phyloP scores from a whole-genome alignment of 192 early-diverging fungal species.

The Coemansia sp. region DNA sequence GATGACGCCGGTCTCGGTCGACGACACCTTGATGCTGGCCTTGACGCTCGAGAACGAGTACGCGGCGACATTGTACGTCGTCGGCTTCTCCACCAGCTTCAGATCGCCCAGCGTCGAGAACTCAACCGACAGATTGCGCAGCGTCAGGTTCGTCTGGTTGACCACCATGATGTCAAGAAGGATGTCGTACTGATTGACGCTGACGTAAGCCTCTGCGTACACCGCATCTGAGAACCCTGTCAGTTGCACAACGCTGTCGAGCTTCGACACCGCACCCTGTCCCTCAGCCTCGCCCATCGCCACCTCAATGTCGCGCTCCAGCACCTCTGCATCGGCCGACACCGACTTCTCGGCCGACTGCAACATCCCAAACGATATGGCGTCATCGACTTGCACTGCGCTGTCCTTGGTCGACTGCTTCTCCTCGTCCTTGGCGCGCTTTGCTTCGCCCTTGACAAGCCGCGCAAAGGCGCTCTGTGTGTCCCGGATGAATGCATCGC shows the following conservation, averaged over 20 bases:
- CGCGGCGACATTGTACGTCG: slow-evolving; percentile 83
- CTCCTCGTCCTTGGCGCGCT: slow-evolving; percentile 61
- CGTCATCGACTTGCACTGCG: slow-evolving; percentile 85
- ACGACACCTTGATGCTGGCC: slow-evolving; percentile 98
- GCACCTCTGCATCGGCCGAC: slow-evolving; percentile 64
- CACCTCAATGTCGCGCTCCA: slow-evolving; percentile 88
- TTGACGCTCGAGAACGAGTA: slow-evolving; percentile 94
- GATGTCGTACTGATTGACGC: slow-evolving; percentile 97
- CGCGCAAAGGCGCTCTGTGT: slow-evolving; percentile 63
- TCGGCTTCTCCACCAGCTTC: slow-evolving; percentile 94
- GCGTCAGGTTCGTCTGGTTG: slow-evolving; percentile 92
- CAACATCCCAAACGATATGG: slow-evolving; percentile 85
- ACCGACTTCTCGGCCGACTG: slow-evolving; percentile 63
- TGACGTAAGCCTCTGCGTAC: slow-evolving; percentile 98
- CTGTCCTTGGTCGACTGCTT: slow-evolving; percentile 26
- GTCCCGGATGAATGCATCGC: slow-evolving; percentile 63
- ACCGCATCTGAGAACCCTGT: slow-evolving; percentile 98
- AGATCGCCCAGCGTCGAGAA: slow-evolving; percentile 98
- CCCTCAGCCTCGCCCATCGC: slow-evolving; percentile 78
- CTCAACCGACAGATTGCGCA: slow-evolving; percentile 97
- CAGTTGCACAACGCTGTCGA: slow-evolving; percentile 92
- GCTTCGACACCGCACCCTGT: slow-evolving; percentile 80
- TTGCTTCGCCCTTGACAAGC: slow-evolving; percentile 58
- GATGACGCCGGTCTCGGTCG: slow-evolving; percentile 97
- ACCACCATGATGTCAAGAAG: slow-evolving; percentile 94